These are phyloP conservation scores for Eimeria necatrix DNA, from an alignment of 169 alveolate genomes.

Conservation along the genomic window DNA sequence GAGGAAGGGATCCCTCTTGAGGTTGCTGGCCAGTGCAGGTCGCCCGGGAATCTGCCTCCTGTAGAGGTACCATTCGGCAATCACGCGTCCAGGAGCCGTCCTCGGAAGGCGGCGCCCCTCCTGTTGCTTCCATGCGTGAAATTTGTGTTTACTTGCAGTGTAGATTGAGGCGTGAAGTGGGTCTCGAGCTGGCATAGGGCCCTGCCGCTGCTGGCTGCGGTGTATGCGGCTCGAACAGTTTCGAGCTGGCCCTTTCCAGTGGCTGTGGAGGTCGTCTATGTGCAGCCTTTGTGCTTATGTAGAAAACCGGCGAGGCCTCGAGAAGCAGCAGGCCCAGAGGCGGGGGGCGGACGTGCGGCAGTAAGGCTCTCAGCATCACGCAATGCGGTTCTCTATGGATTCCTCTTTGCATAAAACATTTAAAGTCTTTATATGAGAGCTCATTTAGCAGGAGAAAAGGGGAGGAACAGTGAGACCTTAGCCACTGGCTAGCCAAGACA, in stretches of 20 bases:
- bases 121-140: slow-evolving; percentile 32
- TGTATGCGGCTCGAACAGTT: neutral
- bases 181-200: neutral
- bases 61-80: slow-evolving; percentile 9
- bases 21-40: slow-evolving; percentile 24
- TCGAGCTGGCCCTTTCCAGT: too few species aligned
- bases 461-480: slow-evolving; percentile 41
- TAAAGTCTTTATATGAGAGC: neutral
- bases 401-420: slow-evolving; percentile 39
- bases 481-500: slow-evolving; percentile 71
- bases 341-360: neutral
- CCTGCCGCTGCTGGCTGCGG: slow-evolving; percentile 16
- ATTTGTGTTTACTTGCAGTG: neutral
- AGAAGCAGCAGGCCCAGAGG: slow-evolving; percentile 1
- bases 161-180: neutral
- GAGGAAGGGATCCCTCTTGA: slow-evolving; percentile 15
- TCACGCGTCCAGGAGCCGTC: slow-evolving; percentile 49
- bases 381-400: neutral
- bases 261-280: too few species aligned
- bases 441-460: neutral
- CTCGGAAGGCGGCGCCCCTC: slow-evolving; percentile 34
- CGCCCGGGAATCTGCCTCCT: slow-evolving; percentile 31
- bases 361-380: slow-evolving; percentile 31
- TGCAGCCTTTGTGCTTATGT: neutral
- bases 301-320: slow-evolving; percentile 9